A percentile compares a stretch with the other conserved stretches of the same genome.
phyloP scores from a whole-genome alignment of 176 grass and related monocot species.

The Oryza coarctata region DNA sequence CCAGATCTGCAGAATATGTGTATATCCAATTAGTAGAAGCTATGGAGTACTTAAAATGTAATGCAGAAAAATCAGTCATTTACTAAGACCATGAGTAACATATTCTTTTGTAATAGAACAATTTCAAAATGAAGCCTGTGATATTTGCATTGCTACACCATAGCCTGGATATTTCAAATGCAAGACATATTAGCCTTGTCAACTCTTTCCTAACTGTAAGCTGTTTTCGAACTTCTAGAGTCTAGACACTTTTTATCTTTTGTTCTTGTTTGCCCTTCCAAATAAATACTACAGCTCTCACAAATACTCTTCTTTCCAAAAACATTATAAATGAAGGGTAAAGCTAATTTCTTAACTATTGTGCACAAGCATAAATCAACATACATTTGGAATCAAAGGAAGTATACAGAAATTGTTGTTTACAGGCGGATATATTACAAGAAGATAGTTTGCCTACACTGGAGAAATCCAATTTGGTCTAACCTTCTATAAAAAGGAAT shows the following conservation, averaged over 20 bases:
- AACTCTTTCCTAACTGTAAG: no score
- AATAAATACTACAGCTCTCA: no score
- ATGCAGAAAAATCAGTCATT: background rate
- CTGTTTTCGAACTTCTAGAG: no score
- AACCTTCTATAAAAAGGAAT: background rate
- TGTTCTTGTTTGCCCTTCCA: no score
- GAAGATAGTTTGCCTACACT: background rate
- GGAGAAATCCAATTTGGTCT: background rate
- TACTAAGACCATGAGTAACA: background rate
- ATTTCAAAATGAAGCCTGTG: background rate
- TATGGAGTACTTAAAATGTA: background rate
- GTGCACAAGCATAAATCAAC: no score
- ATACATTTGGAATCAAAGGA: no score
- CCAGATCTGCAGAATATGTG: constrained; percentile 69
- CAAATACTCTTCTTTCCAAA: no score
- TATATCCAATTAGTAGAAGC: constrained; percentile 9
- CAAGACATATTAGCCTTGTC: no score
- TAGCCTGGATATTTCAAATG: background rate
- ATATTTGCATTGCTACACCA: background rate
- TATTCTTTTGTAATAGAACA: background rate
- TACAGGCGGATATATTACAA: background rate
- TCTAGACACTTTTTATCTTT: no score
- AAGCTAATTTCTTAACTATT: no score
- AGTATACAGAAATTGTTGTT: no score
- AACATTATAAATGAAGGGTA: background rate